These are phyloP conservation scores for Candida caryicola DNA, from an alignment of 805 yeast species.

Conservation along the genomic window DNA sequence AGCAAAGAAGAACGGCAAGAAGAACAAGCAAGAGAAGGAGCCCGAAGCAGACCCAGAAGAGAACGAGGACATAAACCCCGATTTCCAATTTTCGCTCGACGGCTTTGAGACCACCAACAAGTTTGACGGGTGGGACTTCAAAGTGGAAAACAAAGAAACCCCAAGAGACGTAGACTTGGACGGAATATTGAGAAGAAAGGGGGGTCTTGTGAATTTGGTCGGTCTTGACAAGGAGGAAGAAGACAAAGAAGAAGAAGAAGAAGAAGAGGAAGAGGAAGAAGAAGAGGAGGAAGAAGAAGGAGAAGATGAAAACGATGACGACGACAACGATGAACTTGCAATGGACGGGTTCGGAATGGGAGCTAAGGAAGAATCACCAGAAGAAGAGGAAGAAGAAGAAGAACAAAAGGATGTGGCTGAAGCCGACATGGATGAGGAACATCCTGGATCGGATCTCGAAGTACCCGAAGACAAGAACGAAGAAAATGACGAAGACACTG, in stretches of 20 bases:
- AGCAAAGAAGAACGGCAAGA: conserved; percentile 9
- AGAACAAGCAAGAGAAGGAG: conserved; percentile 12
- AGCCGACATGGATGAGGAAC: conserved; percentile 32
- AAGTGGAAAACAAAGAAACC: conserved; percentile 39
- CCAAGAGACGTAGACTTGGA: conserved; percentile 78
- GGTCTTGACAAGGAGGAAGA: conserved; percentile 33
- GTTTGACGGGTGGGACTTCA: conserved; percentile 85
- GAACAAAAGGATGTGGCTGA: conserved; percentile 26
- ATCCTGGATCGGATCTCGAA: conserved; percentile 24
- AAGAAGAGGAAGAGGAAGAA: conserved; percentile 19
- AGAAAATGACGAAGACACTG: conserved; percentile 56
- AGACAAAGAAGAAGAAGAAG: conserved; percentile 11
- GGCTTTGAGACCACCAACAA: conserved; percentile 48
- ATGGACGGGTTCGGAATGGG: conserved; percentile 48
- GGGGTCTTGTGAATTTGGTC: conserved; percentile 60
- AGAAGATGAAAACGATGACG: conserved; percentile 21
- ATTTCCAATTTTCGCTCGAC: conserved; percentile 66
- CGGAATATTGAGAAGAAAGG: conserved; percentile 80
- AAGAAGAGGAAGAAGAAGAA: conserved; percentile 25
- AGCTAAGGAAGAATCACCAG: conserved; percentile 39
- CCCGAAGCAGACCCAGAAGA: conserved; percentile 39
- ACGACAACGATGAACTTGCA: conserved; percentile 41
- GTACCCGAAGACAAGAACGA: conserved; percentile 26
- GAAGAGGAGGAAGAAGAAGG: conserved; percentile 23
- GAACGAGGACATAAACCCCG: conserved; percentile 60